Conservation (phyloP, 2,329 filamentous ascomycete genomes). For the Xylaria sp. region DNA sequence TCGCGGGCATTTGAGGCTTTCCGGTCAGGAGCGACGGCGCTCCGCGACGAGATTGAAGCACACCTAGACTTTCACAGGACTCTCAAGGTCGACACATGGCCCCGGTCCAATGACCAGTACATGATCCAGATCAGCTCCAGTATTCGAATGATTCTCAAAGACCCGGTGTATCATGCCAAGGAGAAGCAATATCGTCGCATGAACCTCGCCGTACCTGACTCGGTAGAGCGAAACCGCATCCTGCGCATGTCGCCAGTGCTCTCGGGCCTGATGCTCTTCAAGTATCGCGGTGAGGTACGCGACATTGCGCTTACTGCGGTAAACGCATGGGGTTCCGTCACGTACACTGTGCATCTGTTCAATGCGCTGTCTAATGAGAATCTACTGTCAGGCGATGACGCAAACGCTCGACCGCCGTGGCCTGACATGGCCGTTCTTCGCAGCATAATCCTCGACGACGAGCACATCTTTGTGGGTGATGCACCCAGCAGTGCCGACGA, state of each 20-base stretch:
- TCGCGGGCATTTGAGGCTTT: constrained; percentile 16
- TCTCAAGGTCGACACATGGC: constrained; percentile 40
- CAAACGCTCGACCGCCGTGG: constrained; percentile 37
- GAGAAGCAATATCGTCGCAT: neutral
- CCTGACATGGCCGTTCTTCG: constrained; percentile 47
- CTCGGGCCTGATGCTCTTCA: constrained; percentile 46
- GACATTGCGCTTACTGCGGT: constrained; percentile 42
- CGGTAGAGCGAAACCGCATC: constrained; percentile 36
- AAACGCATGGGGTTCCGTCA: constrained; percentile 48
- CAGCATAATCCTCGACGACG: constrained; percentile 34
- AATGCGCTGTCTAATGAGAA: constrained; percentile 44
- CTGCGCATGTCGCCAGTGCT: constrained; percentile 45
- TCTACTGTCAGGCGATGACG: constrained; percentile 24
- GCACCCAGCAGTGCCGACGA: constrained; percentile 40
- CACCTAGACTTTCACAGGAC: constrained; percentile 41
- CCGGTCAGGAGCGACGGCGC: constrained; percentile 17
- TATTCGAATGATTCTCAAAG: constrained; percentile 33
- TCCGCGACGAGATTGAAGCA: constrained; percentile 33
- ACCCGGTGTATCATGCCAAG: constrained; percentile 33
- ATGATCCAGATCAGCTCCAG: constrained; percentile 23
- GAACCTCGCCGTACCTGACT: neutral
- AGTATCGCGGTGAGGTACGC: constrained; percentile 41
- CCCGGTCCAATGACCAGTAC: constrained; percentile 35
- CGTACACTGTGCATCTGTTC: constrained; percentile 49
- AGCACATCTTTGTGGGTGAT: constrained; percentile 46